Base-by-base conservation (phyloP, 179 eudicot genomes). In the Sideroxylon spinosum region DNA sequence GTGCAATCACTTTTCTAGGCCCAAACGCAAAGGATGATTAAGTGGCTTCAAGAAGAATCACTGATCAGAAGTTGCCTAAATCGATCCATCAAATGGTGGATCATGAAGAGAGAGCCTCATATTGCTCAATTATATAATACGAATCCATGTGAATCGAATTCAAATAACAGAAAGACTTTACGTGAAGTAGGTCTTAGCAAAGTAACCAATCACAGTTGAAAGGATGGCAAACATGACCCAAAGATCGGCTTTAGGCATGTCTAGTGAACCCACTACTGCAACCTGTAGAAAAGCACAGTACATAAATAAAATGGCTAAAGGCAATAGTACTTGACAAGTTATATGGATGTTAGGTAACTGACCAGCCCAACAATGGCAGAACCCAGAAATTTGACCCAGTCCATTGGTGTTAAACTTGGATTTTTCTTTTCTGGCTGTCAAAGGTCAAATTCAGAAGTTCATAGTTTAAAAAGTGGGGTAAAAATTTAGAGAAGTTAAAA, bases 161-260 rank as follows among this genome's bases (percentile, higher is more conserved):
- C 7, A 53, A 20, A 72, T 53, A 19, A 73, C 68, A 50, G 1
- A 73, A 65, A 68, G 5, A 66, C 77, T 65, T 84, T 78, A 95
- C 98, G 97, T 91, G 86, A 95, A 95, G 86, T 95, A 95, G 74
- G 88, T 95, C 86, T 95, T 95, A n/a, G 97, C 98, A 83, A 86
- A 83, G 80, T 90, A 95, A 78, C 97, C 98, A 84, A 95, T 55
- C 32, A 95, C 81, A 44, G 93, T 74, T 28, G 95, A 90, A 60
- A 89, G 80, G 65, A 95, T 79, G 11, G 97, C 97, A 83, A 88
- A 81, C 56, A 88, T 86, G 81, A 95, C 98, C 90, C 92, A 88
- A 50, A 88, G 77, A 80, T 95, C 92, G 61, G 90, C 88, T 76
- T 89, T 86, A 60, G 91, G 88, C 87, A 80, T 83, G 74, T 90